phyloP scores from a whole-genome alignment of 2,329 filamentous ascomycete species.

The Zasmidium citrigriseum region DNA sequence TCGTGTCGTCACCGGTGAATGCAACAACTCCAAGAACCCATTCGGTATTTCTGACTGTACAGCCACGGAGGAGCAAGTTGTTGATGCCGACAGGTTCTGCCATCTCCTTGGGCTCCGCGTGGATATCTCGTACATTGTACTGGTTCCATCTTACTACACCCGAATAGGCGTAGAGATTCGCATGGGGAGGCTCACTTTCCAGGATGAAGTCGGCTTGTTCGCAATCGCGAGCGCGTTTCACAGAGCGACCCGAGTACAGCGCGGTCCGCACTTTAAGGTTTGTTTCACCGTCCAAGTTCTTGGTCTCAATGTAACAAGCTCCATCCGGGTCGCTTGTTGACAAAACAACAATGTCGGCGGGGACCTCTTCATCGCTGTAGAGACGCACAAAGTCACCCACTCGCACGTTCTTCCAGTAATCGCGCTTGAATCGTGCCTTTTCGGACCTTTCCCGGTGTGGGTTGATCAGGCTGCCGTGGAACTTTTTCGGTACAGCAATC shows the following conservation, averaged over 20 bases:
- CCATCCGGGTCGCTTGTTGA: conserved; percentile 93
- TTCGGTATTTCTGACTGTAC: conserved; percentile 91
- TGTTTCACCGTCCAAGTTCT: conserved; percentile 96
- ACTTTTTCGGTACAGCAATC: conserved; percentile 45
- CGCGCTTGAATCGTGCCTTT: conserved; percentile 83
- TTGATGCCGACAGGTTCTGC: conserved; percentile 92
- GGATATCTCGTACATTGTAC: conserved; percentile 61
- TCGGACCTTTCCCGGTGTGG: conserved; percentile 64
- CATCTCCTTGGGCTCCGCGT: conserved; percentile 71
- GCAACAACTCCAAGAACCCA: conserved; percentile 92
- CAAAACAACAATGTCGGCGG: conserved; percentile 87
- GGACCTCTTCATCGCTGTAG: conserved; percentile 94
- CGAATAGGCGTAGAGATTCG: conserved; percentile 94
- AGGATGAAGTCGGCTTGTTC: conserved; percentile 84
- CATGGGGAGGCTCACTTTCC: conserved; percentile 86
- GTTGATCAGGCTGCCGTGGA: conserved; percentile 73
- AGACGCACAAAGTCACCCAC: conserved; percentile 96
- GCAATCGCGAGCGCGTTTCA: conserved; percentile 90
- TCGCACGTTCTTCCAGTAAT: conserved; percentile 91
- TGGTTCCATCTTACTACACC: conserved; percentile 88
- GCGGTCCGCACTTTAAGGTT: conserved; percentile 95
- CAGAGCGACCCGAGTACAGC: conserved; percentile 76
- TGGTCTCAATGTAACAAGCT: conserved; percentile 96
- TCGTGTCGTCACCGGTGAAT: conserved; percentile 94
- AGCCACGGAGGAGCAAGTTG: conserved; percentile 90